Conservation (phyloP, 805 yeast species). For the Sugiyamaella floridensis region DNA sequence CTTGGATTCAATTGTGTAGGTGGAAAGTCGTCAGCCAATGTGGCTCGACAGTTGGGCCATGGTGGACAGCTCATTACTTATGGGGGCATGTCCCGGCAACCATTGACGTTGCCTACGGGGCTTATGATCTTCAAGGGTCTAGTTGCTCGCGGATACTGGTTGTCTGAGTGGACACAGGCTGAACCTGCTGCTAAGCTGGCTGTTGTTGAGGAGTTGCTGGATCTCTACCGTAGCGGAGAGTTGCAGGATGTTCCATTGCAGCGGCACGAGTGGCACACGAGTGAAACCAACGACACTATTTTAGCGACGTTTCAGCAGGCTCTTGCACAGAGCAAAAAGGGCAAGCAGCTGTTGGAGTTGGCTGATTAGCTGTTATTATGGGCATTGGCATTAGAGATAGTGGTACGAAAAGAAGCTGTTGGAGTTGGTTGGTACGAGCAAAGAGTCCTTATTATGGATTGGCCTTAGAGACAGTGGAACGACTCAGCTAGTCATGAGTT, state of each 20-base stretch:
- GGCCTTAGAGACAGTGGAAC: not conserved
- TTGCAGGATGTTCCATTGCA: conserved; percentile 45
- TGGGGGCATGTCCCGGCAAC: conserved; percentile 97
- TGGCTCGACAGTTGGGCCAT: conserved; percentile 66
- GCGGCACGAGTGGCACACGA: conserved; percentile 32
- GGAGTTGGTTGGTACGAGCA: too few species aligned
- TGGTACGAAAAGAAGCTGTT: too few species aligned
- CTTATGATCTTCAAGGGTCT: conserved; percentile 84
- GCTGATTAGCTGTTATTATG: too few species aligned
- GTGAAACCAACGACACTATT: conserved; percentile 36
- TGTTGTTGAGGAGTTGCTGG: conserved; percentile 49
- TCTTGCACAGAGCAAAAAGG: conserved; percentile 35
- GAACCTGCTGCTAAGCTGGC: conserved; percentile 54
- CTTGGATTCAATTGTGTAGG: conserved; percentile 91
- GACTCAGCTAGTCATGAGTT: too few species aligned
- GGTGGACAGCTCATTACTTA: conserved; percentile 81
- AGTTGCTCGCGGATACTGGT: conserved; percentile 88
- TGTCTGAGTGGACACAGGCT: conserved; percentile 56
- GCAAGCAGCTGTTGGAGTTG: conserved; percentile 39
- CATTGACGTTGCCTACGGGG: conserved; percentile 85
- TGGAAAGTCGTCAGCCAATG: conserved; percentile 73
- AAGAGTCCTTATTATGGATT: too few species aligned
- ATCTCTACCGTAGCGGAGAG: conserved; percentile 52
- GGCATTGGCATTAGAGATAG: too few species aligned
- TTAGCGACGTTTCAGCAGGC: conserved; percentile 40